Evolutionary conservation across 2,329 filamentous ascomycete genomes (phyloP), one percentile per base, ranked within the genome.

Genomic region (Pezicula neosporulosa): DNA sequence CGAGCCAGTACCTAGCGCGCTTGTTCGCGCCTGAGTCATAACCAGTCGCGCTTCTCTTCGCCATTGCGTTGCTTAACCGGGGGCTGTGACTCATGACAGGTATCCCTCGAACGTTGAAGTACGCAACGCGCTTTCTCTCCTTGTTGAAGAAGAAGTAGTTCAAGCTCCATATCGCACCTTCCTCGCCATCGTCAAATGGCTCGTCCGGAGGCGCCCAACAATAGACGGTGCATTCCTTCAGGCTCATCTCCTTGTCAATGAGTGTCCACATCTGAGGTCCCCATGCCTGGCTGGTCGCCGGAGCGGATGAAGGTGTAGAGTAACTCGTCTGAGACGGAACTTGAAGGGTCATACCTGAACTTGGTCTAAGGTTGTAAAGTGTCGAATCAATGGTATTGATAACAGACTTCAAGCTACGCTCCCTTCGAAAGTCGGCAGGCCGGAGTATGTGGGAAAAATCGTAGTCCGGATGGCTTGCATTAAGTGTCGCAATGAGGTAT

Each of bases 131-230:
- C 75, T 97, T 97, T 65, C 87, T 81, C 24, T 85, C 77, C 64
- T 93, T 93, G 76, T 96, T 97, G 80, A 97, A 97, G 70, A 97
- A 96, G 75, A 99, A 96, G 71, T 96, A 97, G 69, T 97, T 92
- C 56, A 92, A 79, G 46, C 89, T 91, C 93, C 93, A 99, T 56
- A 99, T 92, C 9, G 92, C 87, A 55, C 90, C 89, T 65, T 97
- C 91, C 55, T 96, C 92, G 56, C 91, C 91, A 61, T 92, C 30
- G 6, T 33, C 87, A 63, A 95, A 96, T 0, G 91, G 90, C 64
- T 96, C 92, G 55, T 92, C 89, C 38, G 90, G 86, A 0, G 94
- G 94, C 47, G 87, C 83, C 72, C 96, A 99, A 50, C 87, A 88
- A 69, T 96, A 97, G 56, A 93, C 84, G 50, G 86, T 87, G 72